Base-by-base conservation (phyloP, 768 basidiomycete genomes). In the Calocera viscosa region DNA sequence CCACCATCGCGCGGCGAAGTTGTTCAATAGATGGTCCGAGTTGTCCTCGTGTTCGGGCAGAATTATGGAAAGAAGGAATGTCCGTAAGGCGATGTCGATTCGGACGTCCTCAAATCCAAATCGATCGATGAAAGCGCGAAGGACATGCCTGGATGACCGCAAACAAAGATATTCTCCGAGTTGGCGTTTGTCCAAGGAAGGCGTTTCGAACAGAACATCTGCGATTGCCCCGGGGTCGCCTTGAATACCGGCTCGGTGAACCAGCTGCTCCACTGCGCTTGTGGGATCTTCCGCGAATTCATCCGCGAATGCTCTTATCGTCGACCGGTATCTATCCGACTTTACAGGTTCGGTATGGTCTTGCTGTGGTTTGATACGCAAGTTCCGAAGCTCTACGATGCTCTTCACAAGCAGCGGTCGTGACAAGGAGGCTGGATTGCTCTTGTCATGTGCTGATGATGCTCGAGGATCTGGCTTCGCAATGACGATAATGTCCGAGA, bases 401-500 rank as follows among this genome's bases (percentile, higher is more conserved):
- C 86, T 92, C 79, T 96, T 98, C 73, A 97, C 87, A 64, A 90
- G 78, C 73, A 90, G 95, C 73, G 85, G 86, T 72, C 87, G 82
- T 71, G 94, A 92, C 65, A 82, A 74, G 22, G 80, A 75, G 1
- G 72, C 70, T 1, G 79, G 78, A 66, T 80, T 77, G 26, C 84
- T 83, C 66, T 84, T 83, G 67, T 82, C 77, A 1, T 64, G 1
- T 63, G 60, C 17, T 28, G 32, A 41, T n/a, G 73, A 8, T 75
- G 70, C 19, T 76, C 75, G 49, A 89, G 86, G 68, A 94, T 81
- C 14, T 26, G 94, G 94, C 75, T 98, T 98, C 41, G 94, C 88
- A 70, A 98, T 84, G 75, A 98, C 83, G 66, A 98, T 84, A 65
- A 98, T 83, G 75, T 99, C 96, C 75, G 80, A 92, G 82, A 99